Base-by-base conservation (phyloP, 805 yeast species). In the Yamadazyma akitaensis region DNA sequence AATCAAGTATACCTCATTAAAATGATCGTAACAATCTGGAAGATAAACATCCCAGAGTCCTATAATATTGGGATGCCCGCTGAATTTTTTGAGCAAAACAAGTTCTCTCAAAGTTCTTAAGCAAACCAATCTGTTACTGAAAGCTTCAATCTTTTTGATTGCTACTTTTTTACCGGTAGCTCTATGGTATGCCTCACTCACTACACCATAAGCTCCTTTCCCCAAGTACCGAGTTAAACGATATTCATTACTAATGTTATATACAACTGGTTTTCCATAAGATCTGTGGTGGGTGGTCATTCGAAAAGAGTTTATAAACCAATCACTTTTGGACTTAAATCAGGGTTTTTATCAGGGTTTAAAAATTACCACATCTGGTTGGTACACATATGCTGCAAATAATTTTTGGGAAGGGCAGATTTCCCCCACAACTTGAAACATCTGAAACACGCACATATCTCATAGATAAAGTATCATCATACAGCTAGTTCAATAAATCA, bases 181-280 rank as follows among this genome's bases (percentile, higher is more conserved):
- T 48, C 72, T 72, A 54, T 84, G 88, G 10, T 73, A 61, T 0
- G 90, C 94, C 3, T 81, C 74, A 40, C 86, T 84, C 5, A 87
- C 95, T 2, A 85, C 76, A 0, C 95, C 94, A 54, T 87, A 87
- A 0, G 94, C 90, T 1, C 95, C 95, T 61, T 84, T 88, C 4
- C 95, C 95, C 5, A 87, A 67, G 4, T 84, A 68, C 48, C 79
- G 80, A 16, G 70, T 67, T 7, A 85, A 75, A 49, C 79, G 79
- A 59, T 81, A 86, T 53, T 78, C 80, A 40, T 78, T 75, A 2
- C 84, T 79, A 13, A 85, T 77, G 55, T 83, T 83, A 64, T 84
- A 85, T 2, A 81, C 28, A 5, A 42, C 32, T 11, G 39, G 25
- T 37, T 18, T 19, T 13, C 28, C 16, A n/a, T 13, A 19, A 13